Evolutionary conservation across 371 early-diverging fungal genomes (phyloP), one percentile per base, ranked within the genome.

Genomic region (Rhizopus arrhizus): DNA sequence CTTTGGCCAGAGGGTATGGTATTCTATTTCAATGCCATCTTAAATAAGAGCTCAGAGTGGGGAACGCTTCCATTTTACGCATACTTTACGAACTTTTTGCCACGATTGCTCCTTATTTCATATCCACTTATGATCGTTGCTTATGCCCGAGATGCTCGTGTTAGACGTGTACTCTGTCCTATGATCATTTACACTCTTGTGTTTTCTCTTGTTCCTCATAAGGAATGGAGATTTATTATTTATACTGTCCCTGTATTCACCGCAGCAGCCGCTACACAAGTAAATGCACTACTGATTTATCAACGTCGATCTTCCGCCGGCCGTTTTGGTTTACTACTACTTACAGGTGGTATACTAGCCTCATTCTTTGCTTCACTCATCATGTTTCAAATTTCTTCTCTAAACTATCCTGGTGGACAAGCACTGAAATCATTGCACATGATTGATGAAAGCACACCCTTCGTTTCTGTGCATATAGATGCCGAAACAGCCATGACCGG

Each of bases 141-240:
- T 4, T 72, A 67, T 33, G 32, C 75, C 8, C 53, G 59, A 0
- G 68, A 85, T 61, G 59, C 15, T 3, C 77, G 81, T 12, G 70
- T 80, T 13, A 72, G 87, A 29, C 79, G 84, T 9, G 70, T 89
- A 29, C 65, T 90, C 16, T 45, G 71, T 5, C 90, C 93, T 0
- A 69, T 77, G 4, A 29, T 84, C 5, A 64, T 77, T 12, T 93
- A 87, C 65, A 75, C 91, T 5, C 53, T 59, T 10, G 15, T 86
- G 0, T 93, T 95, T 61, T 93, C 95, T 10, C 70, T 80, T 28
- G 74, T 95, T 22, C 87, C 87, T 4, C 99, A 99, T 74, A 99
- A 99, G 74, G 99, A 99, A 69, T 95, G 95, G 95, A 82, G 99
- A 12, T 99, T 99, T 68, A 84, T 98, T 5, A 66, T 97, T 5